Percentiles rank a stretch among this genome's conserved stretches.
Evolutionary conservation across 768 basidiomycete genomes (phyloP).

Genomic region (Trametes sanguinea): DNA sequence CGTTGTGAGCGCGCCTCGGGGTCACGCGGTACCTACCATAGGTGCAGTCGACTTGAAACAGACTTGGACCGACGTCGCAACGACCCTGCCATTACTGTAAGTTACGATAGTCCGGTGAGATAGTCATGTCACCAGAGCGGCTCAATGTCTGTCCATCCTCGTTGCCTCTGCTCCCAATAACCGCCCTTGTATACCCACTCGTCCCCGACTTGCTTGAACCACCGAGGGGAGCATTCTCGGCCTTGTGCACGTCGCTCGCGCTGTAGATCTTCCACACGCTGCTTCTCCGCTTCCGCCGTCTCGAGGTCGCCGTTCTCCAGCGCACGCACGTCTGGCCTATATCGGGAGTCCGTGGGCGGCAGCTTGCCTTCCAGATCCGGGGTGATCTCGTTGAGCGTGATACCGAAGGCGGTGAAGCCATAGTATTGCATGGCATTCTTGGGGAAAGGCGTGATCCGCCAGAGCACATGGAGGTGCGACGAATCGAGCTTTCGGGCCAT

Average conservation of each 20-base stretch:
- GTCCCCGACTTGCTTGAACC: constrained; percentile 72
- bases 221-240: constrained; percentile 61
- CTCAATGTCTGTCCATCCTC: constrained; percentile 61
- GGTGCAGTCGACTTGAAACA: background rate
- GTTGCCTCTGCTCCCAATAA: constrained; percentile 78
- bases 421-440: constrained; percentile 72
- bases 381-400: constrained; percentile 81
- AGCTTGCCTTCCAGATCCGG: constrained; percentile 61
- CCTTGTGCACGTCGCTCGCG: constrained; percentile 67
- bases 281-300: constrained; percentile 71
- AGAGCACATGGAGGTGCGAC: constrained; percentile 72
- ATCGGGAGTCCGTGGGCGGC: constrained; percentile 80
- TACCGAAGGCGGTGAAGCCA: constrained; percentile 79
- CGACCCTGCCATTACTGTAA: constrained; percentile 18
- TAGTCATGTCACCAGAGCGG: constrained; percentile 60
- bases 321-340: constrained; percentile 79
- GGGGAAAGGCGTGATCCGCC: constrained; percentile 76
- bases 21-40: constrained; percentile 5
- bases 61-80: background rate
- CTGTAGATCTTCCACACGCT: constrained; percentile 73
- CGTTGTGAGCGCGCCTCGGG: constrained; percentile 1
- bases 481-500: constrained; percentile 68
- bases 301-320: constrained; percentile 78
- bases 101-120: constrained; percentile 15
- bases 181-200: constrained; percentile 79